Percentiles rank a stretch among this genome's conserved stretches.
These are phyloP conservation scores for Solanum neorickii DNA, from an alignment of 257 asterid genomes.

Conservation along the genomic window DNA sequence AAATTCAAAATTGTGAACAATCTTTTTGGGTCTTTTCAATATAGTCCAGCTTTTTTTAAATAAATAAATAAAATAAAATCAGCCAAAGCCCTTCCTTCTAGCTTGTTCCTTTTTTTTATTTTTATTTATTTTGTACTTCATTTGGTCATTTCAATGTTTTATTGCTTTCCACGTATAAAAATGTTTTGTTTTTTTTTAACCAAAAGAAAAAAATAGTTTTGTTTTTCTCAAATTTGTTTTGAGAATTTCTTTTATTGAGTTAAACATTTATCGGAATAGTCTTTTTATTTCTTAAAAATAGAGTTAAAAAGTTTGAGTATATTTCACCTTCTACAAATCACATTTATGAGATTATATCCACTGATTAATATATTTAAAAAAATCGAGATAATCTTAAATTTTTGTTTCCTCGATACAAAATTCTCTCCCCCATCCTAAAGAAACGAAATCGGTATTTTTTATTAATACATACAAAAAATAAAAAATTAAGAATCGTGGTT, in stretches of 20 bases:
- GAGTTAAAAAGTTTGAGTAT: not conserved
- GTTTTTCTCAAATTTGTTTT: not conserved
- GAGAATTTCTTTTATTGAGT: too few relatives aligned
- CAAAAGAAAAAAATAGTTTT: too few relatives aligned
- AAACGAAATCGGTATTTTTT: too few relatives aligned
- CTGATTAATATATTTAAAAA: too few relatives aligned
- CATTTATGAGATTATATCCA: too few relatives aligned
- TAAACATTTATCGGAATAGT: rapidly evolving
- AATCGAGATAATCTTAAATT: too few relatives aligned
- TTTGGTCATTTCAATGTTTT: not conserved
- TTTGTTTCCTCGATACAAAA: too few relatives aligned
- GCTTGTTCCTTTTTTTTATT: not conserved
- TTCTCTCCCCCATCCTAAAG: not conserved
- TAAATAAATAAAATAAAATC: too few relatives aligned
- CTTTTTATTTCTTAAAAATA: too few relatives aligned
- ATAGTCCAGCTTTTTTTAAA: not conserved
- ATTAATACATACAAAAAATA: not conserved
- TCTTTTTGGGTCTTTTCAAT: not conserved
- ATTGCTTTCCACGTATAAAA: not conserved
- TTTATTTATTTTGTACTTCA: not conserved
- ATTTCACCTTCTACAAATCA: not conserved
- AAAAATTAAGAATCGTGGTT: rapidly evolving
- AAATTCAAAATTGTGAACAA: not conserved
- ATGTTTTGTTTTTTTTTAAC: too few relatives aligned
- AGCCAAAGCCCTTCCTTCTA: not conserved